phyloP scores from a whole-genome alignment of 2,329 filamentous ascomycete genomes.

The Biscogniauxia marginata region DNA sequence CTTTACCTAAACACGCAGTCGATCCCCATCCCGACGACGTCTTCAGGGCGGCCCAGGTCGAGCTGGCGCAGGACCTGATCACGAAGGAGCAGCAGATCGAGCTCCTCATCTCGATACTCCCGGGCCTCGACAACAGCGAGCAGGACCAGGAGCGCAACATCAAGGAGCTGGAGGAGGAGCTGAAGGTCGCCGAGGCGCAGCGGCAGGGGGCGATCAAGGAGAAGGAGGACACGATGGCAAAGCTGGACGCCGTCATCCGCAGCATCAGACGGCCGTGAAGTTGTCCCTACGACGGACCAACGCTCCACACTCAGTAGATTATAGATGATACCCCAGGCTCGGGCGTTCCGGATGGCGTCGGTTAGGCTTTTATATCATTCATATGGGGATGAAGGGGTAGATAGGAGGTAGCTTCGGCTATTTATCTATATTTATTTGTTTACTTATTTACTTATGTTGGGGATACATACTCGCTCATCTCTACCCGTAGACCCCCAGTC shows the following conservation, averaged over 20 bases:
- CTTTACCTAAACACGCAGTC: constrained; percentile 39
- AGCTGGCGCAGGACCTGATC: constrained; percentile 74
- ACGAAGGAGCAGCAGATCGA: constrained; percentile 83
- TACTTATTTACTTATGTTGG: neutral
- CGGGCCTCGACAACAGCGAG: constrained; percentile 76
- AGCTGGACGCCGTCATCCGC: constrained; percentile 61
- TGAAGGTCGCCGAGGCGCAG: constrained; percentile 62
- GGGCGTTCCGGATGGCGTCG: constrained; percentile 16
- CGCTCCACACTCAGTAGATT: neutral
- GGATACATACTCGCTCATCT: neutral
- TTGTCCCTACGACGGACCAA: constrained; percentile 3
- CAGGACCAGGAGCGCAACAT: constrained; percentile 70
- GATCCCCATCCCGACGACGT: constrained; percentile 61
- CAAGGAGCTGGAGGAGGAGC: constrained; percentile 62
- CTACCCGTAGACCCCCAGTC: neutral
- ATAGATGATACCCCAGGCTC: constrained; percentile 25
- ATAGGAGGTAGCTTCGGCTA: too few relatives aligned
- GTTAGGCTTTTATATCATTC: constrained; percentile 2
- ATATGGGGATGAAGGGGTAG: too few relatives aligned
- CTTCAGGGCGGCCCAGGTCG: constrained; percentile 66
- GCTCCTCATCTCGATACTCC: constrained; percentile 69
- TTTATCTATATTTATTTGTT: neutral
- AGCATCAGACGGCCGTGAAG: constrained; percentile 44
- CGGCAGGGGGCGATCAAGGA: constrained; percentile 63
- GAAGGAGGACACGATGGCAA: constrained; percentile 58